phyloP scores from a whole-genome alignment of 2,329 filamentous ascomycete genomes.

The Microcyclosporella mali region DNA sequence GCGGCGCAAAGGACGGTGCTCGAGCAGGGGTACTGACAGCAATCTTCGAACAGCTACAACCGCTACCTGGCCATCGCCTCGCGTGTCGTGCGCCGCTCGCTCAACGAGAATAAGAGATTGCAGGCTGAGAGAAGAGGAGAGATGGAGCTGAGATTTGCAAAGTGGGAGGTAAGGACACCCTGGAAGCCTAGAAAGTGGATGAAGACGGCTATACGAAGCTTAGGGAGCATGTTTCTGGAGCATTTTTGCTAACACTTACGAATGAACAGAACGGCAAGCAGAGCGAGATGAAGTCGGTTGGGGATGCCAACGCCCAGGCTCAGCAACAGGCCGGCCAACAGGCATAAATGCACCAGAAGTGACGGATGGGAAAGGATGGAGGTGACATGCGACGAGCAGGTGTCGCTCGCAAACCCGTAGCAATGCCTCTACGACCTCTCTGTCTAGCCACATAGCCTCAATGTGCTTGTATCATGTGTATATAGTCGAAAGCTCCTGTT shows the following conservation, averaged over 20 bases:
- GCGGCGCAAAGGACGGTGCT: background rate
- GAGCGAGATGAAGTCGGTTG: slow-evolving; percentile 72
- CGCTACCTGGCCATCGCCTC: slow-evolving; percentile 95
- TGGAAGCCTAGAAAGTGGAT: slow-evolving; percentile 76
- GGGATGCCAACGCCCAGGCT: slow-evolving; percentile 47
- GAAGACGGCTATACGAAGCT: slow-evolving; percentile 91
- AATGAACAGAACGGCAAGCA: slow-evolving; percentile 85
- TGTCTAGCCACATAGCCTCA: too few relatives aligned
- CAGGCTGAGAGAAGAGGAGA: slow-evolving; percentile 82
- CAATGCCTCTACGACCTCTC: too few relatives aligned
- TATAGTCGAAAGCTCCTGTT: slow-evolving; percentile 16
- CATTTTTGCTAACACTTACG: slow-evolving; percentile 15
- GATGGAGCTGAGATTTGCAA: slow-evolving; percentile 82
- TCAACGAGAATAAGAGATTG: slow-evolving; percentile 92
- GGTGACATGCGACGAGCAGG: background rate
- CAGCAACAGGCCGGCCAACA: slow-evolving; percentile 37
- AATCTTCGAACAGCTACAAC: slow-evolving; percentile 73
- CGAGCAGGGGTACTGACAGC: slow-evolving; percentile 15
- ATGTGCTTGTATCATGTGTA: slow-evolving; percentile 23
- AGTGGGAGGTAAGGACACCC: slow-evolving; percentile 77
- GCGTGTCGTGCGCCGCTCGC: slow-evolving; percentile 88
- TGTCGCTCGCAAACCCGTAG: too few relatives aligned
- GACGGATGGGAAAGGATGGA: slow-evolving; percentile 32
- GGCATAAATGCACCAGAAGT: slow-evolving; percentile 12
- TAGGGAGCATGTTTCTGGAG: too few relatives aligned